A percentile compares a stretch with the other conserved stretches of the same genome.
These are phyloP conservation scores for Prunus yedoensis DNA, from an alignment of 331 rosid species.

Conservation along the genomic window DNA sequence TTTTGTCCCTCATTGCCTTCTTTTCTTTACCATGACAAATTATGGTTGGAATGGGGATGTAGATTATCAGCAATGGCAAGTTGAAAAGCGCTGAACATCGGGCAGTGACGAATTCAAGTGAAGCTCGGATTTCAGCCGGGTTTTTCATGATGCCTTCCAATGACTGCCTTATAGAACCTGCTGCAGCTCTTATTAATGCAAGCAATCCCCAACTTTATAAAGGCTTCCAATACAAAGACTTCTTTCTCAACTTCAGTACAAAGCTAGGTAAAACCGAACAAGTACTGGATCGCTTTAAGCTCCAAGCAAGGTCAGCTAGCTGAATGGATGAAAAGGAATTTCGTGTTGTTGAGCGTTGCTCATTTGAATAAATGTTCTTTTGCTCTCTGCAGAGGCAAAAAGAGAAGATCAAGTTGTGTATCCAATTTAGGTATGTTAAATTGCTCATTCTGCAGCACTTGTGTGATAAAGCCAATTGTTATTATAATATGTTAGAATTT, in stretches of 20 bases:
- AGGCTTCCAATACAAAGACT: not conserved
- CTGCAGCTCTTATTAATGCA: conserved; percentile 10
- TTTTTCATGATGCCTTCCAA: conserved; percentile 5
- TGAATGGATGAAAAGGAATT: not conserved
- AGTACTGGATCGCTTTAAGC: conserved; percentile 4
- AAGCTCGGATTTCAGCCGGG: conserved; percentile 1
- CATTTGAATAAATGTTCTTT: not conserved
- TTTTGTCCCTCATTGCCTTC: not conserved
- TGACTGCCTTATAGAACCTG: conserved; percentile 2
- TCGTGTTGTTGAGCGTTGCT: not conserved
- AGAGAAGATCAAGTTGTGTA: not conserved
- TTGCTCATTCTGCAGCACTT: too few relatives aligned
- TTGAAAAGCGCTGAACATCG: conserved; percentile 9
- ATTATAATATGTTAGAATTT: too few relatives aligned
- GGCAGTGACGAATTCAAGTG: not conserved
- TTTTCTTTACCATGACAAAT: not conserved
- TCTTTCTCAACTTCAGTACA: not conserved
- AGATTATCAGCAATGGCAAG: conserved; percentile 11
- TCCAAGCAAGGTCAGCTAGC: not conserved
- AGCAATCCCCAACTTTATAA: conserved; percentile 11
- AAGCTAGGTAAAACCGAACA: not conserved
- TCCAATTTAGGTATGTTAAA: not conserved
- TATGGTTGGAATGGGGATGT: not conserved
- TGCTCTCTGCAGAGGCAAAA: not conserved
- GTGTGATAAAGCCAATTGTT: too few relatives aligned